phyloP scores from a whole-genome alignment of 2,329 filamentous ascomycete genomes.

The Tolypocladium tropicale region DNA sequence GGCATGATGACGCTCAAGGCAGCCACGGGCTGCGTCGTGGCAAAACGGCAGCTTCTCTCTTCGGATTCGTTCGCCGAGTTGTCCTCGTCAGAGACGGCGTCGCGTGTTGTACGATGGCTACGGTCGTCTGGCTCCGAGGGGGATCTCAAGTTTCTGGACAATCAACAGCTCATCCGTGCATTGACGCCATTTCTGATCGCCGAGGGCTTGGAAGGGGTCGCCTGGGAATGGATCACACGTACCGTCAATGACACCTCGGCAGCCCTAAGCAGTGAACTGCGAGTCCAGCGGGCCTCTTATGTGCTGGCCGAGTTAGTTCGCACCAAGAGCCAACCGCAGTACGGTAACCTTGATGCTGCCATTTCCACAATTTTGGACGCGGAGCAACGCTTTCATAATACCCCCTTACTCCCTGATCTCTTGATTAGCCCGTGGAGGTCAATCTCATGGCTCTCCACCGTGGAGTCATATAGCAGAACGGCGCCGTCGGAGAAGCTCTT shows the following conservation, averaged over 20 bases:
- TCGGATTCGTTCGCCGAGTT: constrained; percentile 17
- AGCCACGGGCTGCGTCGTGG: constrained; percentile 42
- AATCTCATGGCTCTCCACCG: constrained; percentile 42
- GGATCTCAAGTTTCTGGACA: constrained; percentile 32
- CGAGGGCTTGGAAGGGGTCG: constrained; percentile 38
- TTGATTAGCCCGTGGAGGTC: constrained; percentile 33
- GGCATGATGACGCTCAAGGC: constrained; percentile 45
- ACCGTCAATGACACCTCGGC: constrained; percentile 20
- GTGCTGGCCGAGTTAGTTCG: constrained; percentile 32
- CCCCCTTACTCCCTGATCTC: constrained; percentile 22
- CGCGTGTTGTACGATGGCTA: constrained; percentile 43
- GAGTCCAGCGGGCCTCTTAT: constrained; percentile 17
- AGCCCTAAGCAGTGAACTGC: constrained; percentile 10
- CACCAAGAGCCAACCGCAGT: constrained; percentile 26
- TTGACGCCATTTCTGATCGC: constrained; percentile 41
- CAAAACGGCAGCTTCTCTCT: constrained; percentile 32
- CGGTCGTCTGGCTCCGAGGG: constrained; percentile 37
- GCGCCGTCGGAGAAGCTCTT: constrained; percentile 38
- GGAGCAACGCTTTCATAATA: constrained; percentile 28
- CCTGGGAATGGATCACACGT: constrained; percentile 42
- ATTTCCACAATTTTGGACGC: constrained; percentile 38
- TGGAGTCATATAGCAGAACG: constrained; percentile 34
- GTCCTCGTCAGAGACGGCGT: constrained; percentile 32
- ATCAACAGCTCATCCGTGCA: constrained; percentile 24
- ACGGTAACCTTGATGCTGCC: constrained; percentile 36